These are phyloP conservation scores for Neonectria neomacrospora DNA, from an alignment of 2,329 filamentous ascomycete genomes.

Conservation along the genomic window DNA sequence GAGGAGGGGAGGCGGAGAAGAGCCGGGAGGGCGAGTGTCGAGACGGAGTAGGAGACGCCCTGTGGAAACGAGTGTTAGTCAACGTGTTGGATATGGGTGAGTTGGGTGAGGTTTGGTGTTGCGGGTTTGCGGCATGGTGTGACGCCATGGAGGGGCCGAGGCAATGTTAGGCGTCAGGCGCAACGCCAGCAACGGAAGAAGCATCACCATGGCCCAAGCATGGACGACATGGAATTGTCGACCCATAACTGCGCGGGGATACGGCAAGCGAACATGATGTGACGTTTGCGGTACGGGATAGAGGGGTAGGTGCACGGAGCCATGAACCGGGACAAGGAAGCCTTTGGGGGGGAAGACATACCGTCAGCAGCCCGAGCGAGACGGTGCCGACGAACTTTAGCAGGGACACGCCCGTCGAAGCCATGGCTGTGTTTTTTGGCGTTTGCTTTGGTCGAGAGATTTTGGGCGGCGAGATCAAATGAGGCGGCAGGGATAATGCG, in stretches of 20 bases:
- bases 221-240: not conserved
- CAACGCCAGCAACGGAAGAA: not conserved
- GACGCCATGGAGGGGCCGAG: slow-evolving; percentile 17
- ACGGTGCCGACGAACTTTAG: slow-evolving; percentile 95
- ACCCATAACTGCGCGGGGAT: not conserved
- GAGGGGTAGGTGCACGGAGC: slow-evolving; percentile 17
- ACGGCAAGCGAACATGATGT: not conserved
- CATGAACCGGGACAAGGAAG: not conserved
- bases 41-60: slow-evolving; percentile 90
- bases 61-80: slow-evolving; percentile 52
- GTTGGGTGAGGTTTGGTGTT: not conserved
- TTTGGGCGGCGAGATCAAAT: not conserved
- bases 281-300: not conserved
- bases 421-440: slow-evolving; percentile 58
- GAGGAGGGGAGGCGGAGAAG: slow-evolving; percentile 85
- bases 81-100: not conserved
- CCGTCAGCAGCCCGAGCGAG: slow-evolving; percentile 87
- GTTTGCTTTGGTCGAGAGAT: not conserved
- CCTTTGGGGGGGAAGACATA: slow-evolving; percentile 60
- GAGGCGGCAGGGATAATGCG: not conserved
- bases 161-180: not conserved
- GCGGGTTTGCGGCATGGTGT: not conserved
- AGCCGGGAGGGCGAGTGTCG: slow-evolving; percentile 79
- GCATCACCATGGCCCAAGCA: not conserved
- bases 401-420: slow-evolving; percentile 75